These are phyloP conservation scores for Puccinia polysora DNA, from an alignment of 1,284 basidiomycete species.

Conservation along the genomic window DNA sequence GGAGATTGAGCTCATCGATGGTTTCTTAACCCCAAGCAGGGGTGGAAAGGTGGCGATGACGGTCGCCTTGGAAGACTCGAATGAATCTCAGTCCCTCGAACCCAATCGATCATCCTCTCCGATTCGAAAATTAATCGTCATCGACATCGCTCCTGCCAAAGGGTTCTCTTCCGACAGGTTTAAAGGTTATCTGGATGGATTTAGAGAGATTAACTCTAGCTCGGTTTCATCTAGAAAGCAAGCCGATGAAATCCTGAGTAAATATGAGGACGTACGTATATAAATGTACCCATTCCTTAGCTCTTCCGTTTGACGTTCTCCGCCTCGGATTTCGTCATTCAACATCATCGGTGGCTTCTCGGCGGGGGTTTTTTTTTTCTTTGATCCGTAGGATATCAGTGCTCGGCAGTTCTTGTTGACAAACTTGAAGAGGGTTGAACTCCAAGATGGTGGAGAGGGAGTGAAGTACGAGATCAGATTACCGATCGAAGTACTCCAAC, in stretches of 20 bases:
- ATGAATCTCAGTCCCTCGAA: neutral
- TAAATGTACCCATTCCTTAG: neutral
- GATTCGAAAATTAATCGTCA: constrained; percentile 21
- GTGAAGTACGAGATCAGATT: constrained; percentile 24
- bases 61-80: constrained; percentile 15
- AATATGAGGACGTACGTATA: constrained; percentile 19
- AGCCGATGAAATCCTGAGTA: constrained; percentile 35
- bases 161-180: constrained; percentile 31
- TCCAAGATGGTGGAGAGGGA: neutral
- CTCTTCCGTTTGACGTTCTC: neutral
- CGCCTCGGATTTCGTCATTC: neutral
- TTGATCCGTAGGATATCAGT: constrained; percentile 8
- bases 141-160: constrained; percentile 39
- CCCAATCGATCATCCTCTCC: too few relatives aligned
- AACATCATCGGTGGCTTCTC: neutral
- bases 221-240: constrained; percentile 14
- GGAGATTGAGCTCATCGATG: too few relatives aligned
- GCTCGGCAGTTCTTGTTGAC: constrained; percentile 38
- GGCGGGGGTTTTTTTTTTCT: neutral
- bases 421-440: constrained; percentile 22
- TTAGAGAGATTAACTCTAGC: constrained; percentile 33
- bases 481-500: constrained; percentile 20
- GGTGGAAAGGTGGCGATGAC: constrained; percentile 44
- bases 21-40: constrained; percentile 7
- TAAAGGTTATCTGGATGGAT: constrained; percentile 27